Evolutionary conservation across 2,329 filamentous ascomycete species (phyloP), one percentile per base, ranked within the genome.

Genomic region (Immersiporthe knoxdaviesiana): DNA sequence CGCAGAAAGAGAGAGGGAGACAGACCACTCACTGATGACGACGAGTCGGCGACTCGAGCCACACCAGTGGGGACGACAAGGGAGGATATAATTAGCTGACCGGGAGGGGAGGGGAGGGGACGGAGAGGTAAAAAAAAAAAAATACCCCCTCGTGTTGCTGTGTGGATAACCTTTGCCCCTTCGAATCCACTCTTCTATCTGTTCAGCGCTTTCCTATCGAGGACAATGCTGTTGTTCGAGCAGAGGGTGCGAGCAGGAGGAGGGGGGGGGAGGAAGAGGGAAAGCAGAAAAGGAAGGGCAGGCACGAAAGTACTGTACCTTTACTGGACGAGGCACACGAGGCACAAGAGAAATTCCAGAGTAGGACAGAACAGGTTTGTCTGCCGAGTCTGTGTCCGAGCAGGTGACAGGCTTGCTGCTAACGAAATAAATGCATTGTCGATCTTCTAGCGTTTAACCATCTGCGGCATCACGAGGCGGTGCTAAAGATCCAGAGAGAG

Each of bases 11-110:
- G 16, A 37, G 56, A 30, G 16, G 24, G 16, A 44, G 60, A 63
- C 60, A 63, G 60, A 24, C 60, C 60, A 63, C 37, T 63, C 60
- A 63, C 37, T 63, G 61, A 63, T 63, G 61, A 63, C 61, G 61
- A 63, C 61, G 39, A 50, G 27, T 11, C 30, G 56, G 41, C 39
- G 39, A 14, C 61, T 30, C 61, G 47, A 30, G 61, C 18, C 61
- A 63, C 27, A 35, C 30, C 61, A 35, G 61, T 63, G 61, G 61
- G 24, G 61, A 21, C 27, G 61, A 47, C 61, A 44, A 32, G 39
- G 39, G 61, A 44, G 39, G 27, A 50, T 44, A 47, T 47, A 47
- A 62, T 39, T 62, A 44, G 59, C 24, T 47, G 41, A 44, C 61
- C 27, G 41, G 60, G n/a, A 44, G 21, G 59, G 24, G n/a, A 12